Conservation (phyloP, 1,284 basidiomycete species). For the Trichosporon sp. region DNA sequence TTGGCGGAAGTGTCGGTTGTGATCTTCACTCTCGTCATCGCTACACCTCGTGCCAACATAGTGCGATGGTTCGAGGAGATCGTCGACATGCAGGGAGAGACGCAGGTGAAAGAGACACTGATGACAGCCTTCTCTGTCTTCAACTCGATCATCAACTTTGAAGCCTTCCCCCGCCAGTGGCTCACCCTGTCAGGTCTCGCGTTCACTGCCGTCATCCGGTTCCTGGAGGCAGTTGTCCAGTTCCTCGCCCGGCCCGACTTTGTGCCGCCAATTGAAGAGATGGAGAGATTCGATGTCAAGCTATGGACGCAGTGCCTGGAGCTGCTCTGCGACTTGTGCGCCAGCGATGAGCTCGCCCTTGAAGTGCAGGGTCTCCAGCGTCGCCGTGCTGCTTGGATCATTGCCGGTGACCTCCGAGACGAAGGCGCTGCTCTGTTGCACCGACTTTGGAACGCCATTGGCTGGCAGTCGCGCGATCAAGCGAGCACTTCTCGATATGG, state of each 20-base stretch:
- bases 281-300: slow-evolving; percentile 70
- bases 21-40: slow-evolving; percentile 76
- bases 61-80: slow-evolving; percentile 75
- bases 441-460: slow-evolving; percentile 84
- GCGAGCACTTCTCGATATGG: slow-evolving; percentile 24
- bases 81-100: slow-evolving; percentile 81
- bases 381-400: slow-evolving; percentile 90
- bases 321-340: slow-evolving; percentile 80
- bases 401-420: slow-evolving; percentile 90
- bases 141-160: slow-evolving; percentile 78
- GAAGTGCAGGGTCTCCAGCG: slow-evolving; percentile 74
- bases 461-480: slow-evolving; percentile 61
- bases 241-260: slow-evolving; percentile 75
- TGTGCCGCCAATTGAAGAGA: slow-evolving; percentile 69
- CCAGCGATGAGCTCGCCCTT: slow-evolving; percentile 87
- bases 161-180: slow-evolving; percentile 90
- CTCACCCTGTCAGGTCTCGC: slow-evolving; percentile 88
- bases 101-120: slow-evolving; percentile 72
- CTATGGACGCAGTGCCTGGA: slow-evolving; percentile 83
- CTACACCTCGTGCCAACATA: slow-evolving; percentile 76
- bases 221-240: slow-evolving; percentile 78
- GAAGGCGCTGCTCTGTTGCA: slow-evolving; percentile 85
- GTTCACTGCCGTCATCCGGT: slow-evolving; percentile 83
- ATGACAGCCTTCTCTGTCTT: slow-evolving; percentile 79
- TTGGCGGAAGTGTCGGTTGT: slow-evolving; percentile 85